These are phyloP conservation scores for Aspergillus taichungensis DNA, from an alignment of 495 filamentous ascomycete genomes.

Conservation along the genomic window DNA sequence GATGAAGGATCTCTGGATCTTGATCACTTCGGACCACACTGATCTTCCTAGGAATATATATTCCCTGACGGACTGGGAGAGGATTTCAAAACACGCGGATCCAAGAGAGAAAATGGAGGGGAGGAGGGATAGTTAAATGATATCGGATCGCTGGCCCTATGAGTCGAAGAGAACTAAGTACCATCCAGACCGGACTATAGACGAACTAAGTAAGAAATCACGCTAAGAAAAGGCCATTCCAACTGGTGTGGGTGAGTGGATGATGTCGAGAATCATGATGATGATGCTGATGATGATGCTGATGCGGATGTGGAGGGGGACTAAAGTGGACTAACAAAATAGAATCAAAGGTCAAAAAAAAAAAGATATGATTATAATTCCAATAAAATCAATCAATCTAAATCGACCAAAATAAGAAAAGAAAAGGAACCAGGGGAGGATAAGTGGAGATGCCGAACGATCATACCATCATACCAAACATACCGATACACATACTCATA, in stretches of 20 bases:
- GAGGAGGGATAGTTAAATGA: constrained; percentile 27
- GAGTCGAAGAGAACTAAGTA: constrained; percentile 3
- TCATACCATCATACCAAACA: too few species aligned
- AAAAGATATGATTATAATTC: constrained; percentile 1
- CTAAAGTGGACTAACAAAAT: constrained; percentile 9
- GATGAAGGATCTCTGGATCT: too few species aligned
- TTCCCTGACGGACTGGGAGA: too few species aligned
- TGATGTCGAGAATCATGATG: constrained; percentile 15
- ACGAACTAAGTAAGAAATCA: constrained; percentile 10
- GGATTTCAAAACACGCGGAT: too few species aligned
- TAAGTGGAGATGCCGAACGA: constrained; percentile 5
- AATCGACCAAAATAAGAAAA: not conserved
- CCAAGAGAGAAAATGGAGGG: constrained; percentile 4
- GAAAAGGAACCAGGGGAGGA: constrained; percentile 6
- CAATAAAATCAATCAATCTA: not conserved
- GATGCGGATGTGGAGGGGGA: not conserved
- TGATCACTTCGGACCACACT: too few species aligned
- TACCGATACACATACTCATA: too few species aligned
- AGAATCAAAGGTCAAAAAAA: constrained; percentile 12
- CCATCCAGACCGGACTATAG: constrained; percentile 15
- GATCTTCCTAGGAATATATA: too few species aligned
- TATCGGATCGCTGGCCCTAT: constrained; percentile 22
- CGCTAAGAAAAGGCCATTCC: constrained; percentile 12
- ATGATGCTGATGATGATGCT: constrained; percentile 8
- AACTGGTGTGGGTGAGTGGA: constrained; percentile 10